Conservation (phyloP, 2,329 filamentous ascomycete genomes). For the Apiospora koreana region DNA sequence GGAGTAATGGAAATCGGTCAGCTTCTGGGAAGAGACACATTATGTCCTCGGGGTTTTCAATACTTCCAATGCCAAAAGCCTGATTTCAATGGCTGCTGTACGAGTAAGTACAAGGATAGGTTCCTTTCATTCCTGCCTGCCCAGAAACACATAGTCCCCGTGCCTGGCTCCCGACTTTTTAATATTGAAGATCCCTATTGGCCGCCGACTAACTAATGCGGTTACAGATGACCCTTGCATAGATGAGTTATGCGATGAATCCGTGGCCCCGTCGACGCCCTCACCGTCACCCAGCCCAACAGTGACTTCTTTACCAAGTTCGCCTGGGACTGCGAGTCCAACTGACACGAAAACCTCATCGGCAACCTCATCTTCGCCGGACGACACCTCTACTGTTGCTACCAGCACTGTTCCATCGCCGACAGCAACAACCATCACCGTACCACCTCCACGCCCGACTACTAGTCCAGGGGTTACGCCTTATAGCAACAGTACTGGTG, state of each 20-base stretch:
- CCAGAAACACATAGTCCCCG: background rate
- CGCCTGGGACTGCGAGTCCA: background rate
- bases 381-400: background rate
- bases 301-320: background rate
- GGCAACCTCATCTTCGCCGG: background rate
- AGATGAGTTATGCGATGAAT: background rate
- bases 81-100: background rate
- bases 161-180: background rate
- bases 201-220: background rate
- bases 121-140: background rate
- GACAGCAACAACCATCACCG: background rate
- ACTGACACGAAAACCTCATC: background rate
- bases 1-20: background rate
- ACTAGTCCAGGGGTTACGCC: too few relatives aligned
- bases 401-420: background rate
- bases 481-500: background rate
- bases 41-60: background rate
- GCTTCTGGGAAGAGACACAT: background rate
- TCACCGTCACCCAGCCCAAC: background rate
- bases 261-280: background rate
- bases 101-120: background rate
- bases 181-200: background rate
- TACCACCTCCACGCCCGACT: background rate
- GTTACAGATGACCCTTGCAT: background rate
- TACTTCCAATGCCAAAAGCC: background rate